phyloP scores from a whole-genome alignment of 805 yeast species.

The Suhomyces faveliae region DNA sequence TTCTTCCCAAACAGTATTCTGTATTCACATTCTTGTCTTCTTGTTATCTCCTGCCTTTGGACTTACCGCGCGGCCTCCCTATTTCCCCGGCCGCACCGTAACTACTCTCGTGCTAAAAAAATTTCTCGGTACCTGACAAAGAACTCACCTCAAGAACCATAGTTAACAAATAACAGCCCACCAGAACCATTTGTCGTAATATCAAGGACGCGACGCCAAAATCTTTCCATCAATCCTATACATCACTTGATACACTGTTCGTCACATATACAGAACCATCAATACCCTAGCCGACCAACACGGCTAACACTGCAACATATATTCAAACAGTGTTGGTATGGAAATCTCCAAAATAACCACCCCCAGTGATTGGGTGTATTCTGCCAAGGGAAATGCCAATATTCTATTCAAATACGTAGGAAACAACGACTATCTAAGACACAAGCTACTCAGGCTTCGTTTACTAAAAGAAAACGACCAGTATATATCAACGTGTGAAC shows the following conservation, averaged over 20 bases:
- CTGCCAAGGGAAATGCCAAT: constrained; percentile 51
- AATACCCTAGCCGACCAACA: too few relatives aligned
- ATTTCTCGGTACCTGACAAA: neutral
- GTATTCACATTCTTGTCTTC: too few relatives aligned
- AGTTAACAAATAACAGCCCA: neutral
- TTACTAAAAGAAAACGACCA: constrained; percentile 34
- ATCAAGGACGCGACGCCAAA: neutral
- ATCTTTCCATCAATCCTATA: neutral
- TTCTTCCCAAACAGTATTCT: too few relatives aligned
- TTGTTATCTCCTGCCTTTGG: neutral
- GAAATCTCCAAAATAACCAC: constrained; percentile 34
- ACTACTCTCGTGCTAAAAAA: neutral
- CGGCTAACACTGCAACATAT: neutral
- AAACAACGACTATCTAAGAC: constrained; percentile 24
- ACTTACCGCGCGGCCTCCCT: too few relatives aligned
- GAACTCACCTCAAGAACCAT: neutral
- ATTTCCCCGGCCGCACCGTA: neutral
- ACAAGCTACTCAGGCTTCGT: constrained; percentile 39
- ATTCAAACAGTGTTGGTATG: constrained; percentile 26
- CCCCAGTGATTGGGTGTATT: constrained; percentile 41
- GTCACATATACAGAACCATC: neutral
- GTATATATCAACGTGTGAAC: constrained; percentile 38
- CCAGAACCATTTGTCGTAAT: neutral
- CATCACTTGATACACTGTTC: too few relatives aligned
- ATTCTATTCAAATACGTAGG: constrained; percentile 45